Evolutionary conservation across 768 basidiomycete species (phyloP).

Genomic region (Boletus sensibilis): DNA sequence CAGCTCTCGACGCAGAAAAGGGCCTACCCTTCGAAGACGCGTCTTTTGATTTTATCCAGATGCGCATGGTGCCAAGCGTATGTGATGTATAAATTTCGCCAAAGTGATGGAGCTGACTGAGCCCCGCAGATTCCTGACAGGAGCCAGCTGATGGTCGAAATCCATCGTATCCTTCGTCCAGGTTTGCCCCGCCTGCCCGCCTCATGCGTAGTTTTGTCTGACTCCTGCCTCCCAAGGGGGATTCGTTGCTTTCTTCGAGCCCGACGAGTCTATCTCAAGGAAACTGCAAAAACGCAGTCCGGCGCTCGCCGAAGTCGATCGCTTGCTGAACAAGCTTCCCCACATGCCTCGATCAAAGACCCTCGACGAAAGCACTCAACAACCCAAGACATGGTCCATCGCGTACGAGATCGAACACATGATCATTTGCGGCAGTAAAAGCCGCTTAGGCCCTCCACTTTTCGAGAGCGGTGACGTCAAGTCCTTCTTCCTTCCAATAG

Average conservation of each 20-base stretch:
- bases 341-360: conserved; percentile 5
- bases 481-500: conserved; percentile 4
- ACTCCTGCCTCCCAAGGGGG: neutral
- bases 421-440: neutral
- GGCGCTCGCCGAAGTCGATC: conserved; percentile 5
- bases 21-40: conserved; percentile 7
- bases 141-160: neutral
- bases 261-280: conserved; percentile 1
- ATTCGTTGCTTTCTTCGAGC: conserved; percentile 3
- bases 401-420: neutral
- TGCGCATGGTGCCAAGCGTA: conserved; percentile 11
- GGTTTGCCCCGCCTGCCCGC: neutral
- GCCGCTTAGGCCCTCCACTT: neutral
- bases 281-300: neutral
- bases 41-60: conserved; percentile 12
- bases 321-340: neutral
- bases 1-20: neutral
- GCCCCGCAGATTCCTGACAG: conserved; percentile 1
- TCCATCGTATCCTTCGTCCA: conserved; percentile 5
- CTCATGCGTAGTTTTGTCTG: neutral
- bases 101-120: neutral
- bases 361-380: neutral
- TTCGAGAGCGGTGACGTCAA: neutral
- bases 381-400: conserved; percentile 4
- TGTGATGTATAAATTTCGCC: neutral